Conservation (phyloP, 1,284 basidiomycete genomes). For the Ceratobasidium sp. region DNA sequence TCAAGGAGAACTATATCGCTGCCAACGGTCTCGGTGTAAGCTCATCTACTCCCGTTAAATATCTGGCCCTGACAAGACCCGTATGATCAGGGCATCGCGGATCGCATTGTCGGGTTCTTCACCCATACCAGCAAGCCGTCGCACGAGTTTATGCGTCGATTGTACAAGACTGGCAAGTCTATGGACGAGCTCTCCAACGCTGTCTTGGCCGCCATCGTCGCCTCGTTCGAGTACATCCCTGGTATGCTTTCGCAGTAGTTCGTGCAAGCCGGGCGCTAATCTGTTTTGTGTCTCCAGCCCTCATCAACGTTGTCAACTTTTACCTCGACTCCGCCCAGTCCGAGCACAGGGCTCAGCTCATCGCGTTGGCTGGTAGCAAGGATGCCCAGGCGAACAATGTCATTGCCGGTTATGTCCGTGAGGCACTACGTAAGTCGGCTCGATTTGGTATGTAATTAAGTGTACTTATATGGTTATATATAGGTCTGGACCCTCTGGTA, state of each 20-base stretch:
- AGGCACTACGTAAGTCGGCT: slow-evolving; percentile 69
- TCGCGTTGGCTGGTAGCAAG: slow-evolving; percentile 56
- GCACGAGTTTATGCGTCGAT: slow-evolving; percentile 65
- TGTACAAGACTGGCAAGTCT: slow-evolving; percentile 66
- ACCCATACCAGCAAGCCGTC: slow-evolving; percentile 57
- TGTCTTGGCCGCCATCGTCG: slow-evolving; percentile 72
- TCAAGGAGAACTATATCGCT: slow-evolving; percentile 29
- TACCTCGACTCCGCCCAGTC: slow-evolving; percentile 64
- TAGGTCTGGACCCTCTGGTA: slow-evolving; percentile 65
- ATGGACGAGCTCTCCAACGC: slow-evolving; percentile 72
- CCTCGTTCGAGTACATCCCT: slow-evolving; percentile 74
- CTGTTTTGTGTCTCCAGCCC: slow-evolving; percentile 51
- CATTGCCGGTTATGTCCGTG: slow-evolving; percentile 67
- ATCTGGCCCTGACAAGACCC: slow-evolving; percentile 49
- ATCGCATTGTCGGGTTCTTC: slow-evolving; percentile 62
- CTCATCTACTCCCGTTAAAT: background rate
- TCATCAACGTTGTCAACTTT: slow-evolving; percentile 69
- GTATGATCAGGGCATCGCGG: slow-evolving; percentile 63
- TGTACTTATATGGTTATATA: slow-evolving; percentile 48
- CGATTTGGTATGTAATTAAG: background rate
- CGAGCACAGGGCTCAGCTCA: slow-evolving; percentile 59
- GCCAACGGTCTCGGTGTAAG: slow-evolving; percentile 27
- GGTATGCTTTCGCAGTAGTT: slow-evolving; percentile 57
- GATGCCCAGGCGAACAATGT: slow-evolving; percentile 56
- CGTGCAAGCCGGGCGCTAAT: background rate